phyloP scores from a whole-genome alignment of 139 green algal species.

The Parachlorella kessleri region DNA sequence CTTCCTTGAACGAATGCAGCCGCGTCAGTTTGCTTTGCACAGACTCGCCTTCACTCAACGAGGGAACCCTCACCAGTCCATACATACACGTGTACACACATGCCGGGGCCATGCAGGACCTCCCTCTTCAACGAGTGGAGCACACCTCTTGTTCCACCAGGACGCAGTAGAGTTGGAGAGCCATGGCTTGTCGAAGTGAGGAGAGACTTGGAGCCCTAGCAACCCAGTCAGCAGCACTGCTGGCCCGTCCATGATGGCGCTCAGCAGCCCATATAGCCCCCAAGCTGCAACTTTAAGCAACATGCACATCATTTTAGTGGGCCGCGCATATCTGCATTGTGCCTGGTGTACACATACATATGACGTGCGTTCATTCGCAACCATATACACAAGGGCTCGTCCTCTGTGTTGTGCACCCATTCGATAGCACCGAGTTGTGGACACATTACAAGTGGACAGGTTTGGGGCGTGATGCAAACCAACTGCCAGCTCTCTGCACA shows the following conservation, averaged over 20 bases:
- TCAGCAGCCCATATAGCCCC: conserved; percentile 5
- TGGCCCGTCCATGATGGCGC: conserved; percentile 28
- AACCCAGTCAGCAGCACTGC: neutral
- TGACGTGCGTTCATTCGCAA: too few relatives aligned
- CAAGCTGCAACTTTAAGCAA: neutral
- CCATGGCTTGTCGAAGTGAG: conserved; percentile 35
- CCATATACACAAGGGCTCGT: too few relatives aligned
- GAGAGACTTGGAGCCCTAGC: conserved; percentile 15
- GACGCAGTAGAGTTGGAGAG: neutral
- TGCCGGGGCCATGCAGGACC: too few relatives aligned
- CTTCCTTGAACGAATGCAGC: too few relatives aligned
- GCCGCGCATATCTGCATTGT: neutral
- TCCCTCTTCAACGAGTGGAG: too few relatives aligned
- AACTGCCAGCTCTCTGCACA: neutral
- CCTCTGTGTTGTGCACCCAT: neutral
- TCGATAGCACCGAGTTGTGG: neutral
- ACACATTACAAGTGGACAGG: neutral
- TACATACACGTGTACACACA: too few relatives aligned
- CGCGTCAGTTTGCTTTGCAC: too few relatives aligned
- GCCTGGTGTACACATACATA: neutral
- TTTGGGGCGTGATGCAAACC: neutral
- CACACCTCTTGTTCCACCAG: conserved; percentile 4
- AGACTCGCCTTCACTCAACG: too few relatives aligned
- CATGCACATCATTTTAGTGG: neutral
- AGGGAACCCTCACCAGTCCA: too few relatives aligned